These are phyloP conservation scores for Papilionanthe hybrid DNA, from an alignment of 116 monocot genomes.

Conservation along the genomic window DNA sequence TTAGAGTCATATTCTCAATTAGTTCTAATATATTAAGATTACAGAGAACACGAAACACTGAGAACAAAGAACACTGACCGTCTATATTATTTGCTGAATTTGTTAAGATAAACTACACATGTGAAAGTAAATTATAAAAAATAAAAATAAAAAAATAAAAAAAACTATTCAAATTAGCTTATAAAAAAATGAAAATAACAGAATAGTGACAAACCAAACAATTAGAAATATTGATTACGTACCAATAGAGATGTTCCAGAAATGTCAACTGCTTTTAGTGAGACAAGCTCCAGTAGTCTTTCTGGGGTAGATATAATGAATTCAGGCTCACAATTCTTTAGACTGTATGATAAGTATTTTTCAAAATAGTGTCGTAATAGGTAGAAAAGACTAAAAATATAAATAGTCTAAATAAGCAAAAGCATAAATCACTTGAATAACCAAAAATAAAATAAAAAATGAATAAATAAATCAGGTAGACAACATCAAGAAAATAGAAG, in stretches of 20 bases:
- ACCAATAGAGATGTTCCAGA: slow-evolving; percentile 70
- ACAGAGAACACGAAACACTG: neutral
- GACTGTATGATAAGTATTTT: slow-evolving; percentile 24
- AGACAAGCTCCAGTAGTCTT: slow-evolving; percentile 75
- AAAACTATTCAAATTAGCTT: neutral
- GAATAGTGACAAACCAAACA: neutral
- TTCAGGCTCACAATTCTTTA: slow-evolving; percentile 88
- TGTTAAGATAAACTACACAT: neutral
- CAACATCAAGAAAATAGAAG: neutral
- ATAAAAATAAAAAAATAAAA: neutral
- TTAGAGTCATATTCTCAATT: too few species aligned
- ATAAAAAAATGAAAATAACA: neutral
- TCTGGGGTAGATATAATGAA: slow-evolving; percentile 82
- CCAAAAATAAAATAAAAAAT: neutral
- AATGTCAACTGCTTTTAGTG: slow-evolving; percentile 62
- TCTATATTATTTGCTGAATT: neutral
- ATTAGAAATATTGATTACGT: slow-evolving; percentile 1
- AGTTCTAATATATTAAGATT: too few species aligned
- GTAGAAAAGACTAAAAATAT: neutral
- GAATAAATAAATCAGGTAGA: neutral
- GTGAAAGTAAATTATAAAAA: neutral
- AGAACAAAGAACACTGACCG: neutral
- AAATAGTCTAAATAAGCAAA: neutral
- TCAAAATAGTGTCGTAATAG: neutral
- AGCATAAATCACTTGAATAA: neutral